These are phyloP conservation scores for Fusarium nygamai DNA, from an alignment of 2,329 filamentous ascomycete species.

Conservation along the genomic window DNA sequence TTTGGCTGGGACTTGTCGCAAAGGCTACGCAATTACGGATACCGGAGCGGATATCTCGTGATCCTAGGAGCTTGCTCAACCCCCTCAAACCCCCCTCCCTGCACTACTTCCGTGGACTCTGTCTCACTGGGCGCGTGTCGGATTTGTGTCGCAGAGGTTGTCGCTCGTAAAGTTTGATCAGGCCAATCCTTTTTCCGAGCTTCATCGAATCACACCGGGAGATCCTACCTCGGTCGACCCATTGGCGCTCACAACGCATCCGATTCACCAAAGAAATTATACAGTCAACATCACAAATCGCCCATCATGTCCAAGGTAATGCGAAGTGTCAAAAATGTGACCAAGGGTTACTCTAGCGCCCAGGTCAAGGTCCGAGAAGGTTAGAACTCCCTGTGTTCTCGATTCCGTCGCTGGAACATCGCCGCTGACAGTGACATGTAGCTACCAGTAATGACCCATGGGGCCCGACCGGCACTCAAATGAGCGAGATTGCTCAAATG, in stretches of 20 bases:
- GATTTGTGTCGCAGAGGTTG: slow-evolving; percentile 20
- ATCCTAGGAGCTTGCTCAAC: slow-evolving; percentile 32
- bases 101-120: slow-evolving; percentile 21
- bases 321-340: slow-evolving; percentile 98
- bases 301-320: slow-evolving; percentile 92
- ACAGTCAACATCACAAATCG: slow-evolving; percentile 31
- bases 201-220: slow-evolving; percentile 12
- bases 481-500: slow-evolving; percentile 98
- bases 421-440: slow-evolving; percentile 54
- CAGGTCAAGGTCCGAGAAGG: slow-evolving; percentile 99
- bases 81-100: slow-evolving; percentile 36
- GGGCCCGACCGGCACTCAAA: slow-evolving; percentile 97
- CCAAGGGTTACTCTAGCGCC: slow-evolving; percentile 95
- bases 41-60: slow-evolving; percentile 32
- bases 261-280: slow-evolving; percentile 3
- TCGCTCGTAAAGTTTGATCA: slow-evolving; percentile 8
- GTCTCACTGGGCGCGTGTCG: slow-evolving; percentile 32
- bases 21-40: slow-evolving; percentile 19
- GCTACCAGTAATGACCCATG: slow-evolving; percentile 99
- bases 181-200: slow-evolving; percentile 2
- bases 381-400: slow-evolving; percentile 54
- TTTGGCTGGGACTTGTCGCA: slow-evolving; percentile 16
- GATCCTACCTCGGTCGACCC: slow-evolving; percentile 31
- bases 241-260: slow-evolving; percentile 36
- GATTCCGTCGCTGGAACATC: not conserved